Conservation (phyloP, 495 filamentous ascomycete species). For the Neurospora terricola region DNA sequence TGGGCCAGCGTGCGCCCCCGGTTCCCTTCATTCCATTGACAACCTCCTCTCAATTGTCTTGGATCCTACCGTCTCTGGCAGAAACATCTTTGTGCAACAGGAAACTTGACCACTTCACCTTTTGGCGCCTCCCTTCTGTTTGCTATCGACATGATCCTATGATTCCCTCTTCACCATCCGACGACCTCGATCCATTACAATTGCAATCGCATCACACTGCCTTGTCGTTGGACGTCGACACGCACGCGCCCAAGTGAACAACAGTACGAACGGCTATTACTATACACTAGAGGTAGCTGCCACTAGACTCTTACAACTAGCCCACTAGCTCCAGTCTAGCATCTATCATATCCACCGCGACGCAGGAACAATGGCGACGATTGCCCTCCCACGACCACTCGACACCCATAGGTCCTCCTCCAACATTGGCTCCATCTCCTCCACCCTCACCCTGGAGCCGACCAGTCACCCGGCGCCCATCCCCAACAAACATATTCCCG, state of each 20-base stretch:
- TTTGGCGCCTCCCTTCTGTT: not conserved
- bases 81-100: not conserved
- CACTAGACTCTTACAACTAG: not conserved
- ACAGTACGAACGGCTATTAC: not conserved
- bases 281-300: not conserved
- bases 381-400: slow-evolving; percentile 43
- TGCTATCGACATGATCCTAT: not conserved
- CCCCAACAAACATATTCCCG: slow-evolving; percentile 83
- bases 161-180: not conserved
- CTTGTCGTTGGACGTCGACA: not conserved
- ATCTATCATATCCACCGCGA: not conserved
- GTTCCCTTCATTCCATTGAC: not conserved
- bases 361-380: slow-evolving; percentile 36
- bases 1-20: not conserved
- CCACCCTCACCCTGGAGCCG: slow-evolving; percentile 39
- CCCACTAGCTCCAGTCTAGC: not conserved
- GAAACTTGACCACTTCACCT: not conserved
- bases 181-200: not conserved
- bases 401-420: slow-evolving; percentile 36
- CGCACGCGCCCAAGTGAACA: not conserved
- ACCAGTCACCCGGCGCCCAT: slow-evolving; percentile 47
- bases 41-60: not conserved
- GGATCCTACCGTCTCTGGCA: not conserved
- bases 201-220: not conserved
- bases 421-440: slow-evolving; percentile 37